Percentiles rank a stretch among this genome's conserved stretches.
Conservation (phyloP, 2,329 filamentous ascomycete species). For the Xylariaceae sp. region DNA sequence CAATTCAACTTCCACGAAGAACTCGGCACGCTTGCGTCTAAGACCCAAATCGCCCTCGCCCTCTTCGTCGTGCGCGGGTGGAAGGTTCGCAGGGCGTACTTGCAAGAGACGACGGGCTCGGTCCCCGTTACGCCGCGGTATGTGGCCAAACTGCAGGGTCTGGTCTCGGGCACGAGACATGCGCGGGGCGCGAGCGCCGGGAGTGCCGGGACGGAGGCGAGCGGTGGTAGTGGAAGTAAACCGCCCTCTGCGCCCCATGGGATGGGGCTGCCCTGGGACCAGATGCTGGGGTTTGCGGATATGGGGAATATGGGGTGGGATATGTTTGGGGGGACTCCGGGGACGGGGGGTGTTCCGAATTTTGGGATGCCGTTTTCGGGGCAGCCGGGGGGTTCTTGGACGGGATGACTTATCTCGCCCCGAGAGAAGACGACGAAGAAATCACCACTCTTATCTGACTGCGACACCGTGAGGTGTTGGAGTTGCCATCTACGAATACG, state of each 20-base stretch:
- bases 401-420: conserved; percentile 6
- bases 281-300: conserved; percentile 32
- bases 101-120: conserved; percentile 34
- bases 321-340: conserved; percentile 25
- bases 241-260: conserved; percentile 8
- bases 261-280: conserved; percentile 30
- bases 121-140: conserved; percentile 41
- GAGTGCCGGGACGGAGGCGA: too few relatives aligned
- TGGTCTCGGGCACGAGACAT: conserved; percentile 34
- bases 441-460: too few relatives aligned
- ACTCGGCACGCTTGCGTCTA: conserved; percentile 45
- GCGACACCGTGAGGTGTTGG: too few relatives aligned
- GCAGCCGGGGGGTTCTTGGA: conserved; percentile 15
- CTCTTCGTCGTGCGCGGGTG: conserved; percentile 48
- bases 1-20: conserved; percentile 47
- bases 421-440: too few relatives aligned
- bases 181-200: too few relatives aligned
- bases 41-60: conserved; percentile 41
- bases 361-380: conserved; percentile 22
- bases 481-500: too few relatives aligned
- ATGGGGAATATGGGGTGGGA: conserved; percentile 29
- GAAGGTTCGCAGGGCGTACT: conserved; percentile 43
- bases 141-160: conserved; percentile 40
- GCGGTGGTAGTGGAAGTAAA: conserved; percentile 3
- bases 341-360: conserved; percentile 9